A percentile compares a stretch with the other conserved stretches of the same genome.
Conservation (phyloP, 2,329 filamentous ascomycete genomes). For the Phyllosticta paracitricarpa region DNA sequence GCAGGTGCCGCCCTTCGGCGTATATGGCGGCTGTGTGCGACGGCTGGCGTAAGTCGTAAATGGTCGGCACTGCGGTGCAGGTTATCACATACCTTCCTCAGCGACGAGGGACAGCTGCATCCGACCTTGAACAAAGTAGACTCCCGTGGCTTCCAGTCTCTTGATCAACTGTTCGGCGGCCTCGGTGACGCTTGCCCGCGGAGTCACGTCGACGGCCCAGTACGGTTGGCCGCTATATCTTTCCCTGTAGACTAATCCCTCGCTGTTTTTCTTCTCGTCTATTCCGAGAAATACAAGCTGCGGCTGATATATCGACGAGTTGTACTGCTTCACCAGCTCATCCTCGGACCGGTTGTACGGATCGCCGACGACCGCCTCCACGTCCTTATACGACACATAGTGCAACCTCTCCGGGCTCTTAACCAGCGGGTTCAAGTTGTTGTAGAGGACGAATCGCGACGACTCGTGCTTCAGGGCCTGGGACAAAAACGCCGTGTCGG, state of each 20-base stretch:
- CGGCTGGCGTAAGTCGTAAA: slow-evolving; percentile 10
- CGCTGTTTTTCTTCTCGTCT: slow-evolving; percentile 49
- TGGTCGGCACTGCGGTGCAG: slow-evolving; percentile 4
- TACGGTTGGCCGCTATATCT: slow-evolving; percentile 69
- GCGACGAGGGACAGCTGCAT: slow-evolving; percentile 51
- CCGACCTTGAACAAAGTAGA: slow-evolving; percentile 58
- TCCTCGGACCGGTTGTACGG: slow-evolving; percentile 64
- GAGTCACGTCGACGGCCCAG: slow-evolving; percentile 85
- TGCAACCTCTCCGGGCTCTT: slow-evolving; percentile 52
- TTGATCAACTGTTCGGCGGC: slow-evolving; percentile 53
- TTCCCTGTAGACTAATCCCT: slow-evolving; percentile 52
- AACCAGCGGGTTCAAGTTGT: slow-evolving; percentile 65
- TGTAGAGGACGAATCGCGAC: slow-evolving; percentile 67
- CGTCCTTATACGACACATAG: slow-evolving; percentile 58
- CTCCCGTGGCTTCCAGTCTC: slow-evolving; percentile 49
- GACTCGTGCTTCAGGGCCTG: slow-evolving; percentile 55
- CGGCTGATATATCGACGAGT: slow-evolving; percentile 58
- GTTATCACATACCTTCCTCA: slow-evolving; percentile 44
- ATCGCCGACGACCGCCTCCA: slow-evolving; percentile 62
- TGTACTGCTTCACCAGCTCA: slow-evolving; percentile 60
- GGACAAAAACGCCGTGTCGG: slow-evolving; percentile 59
- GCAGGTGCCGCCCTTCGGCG: slow-evolving; percentile 74
- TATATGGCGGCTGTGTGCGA: slow-evolving; percentile 65
- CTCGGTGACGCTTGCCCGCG: slow-evolving; percentile 52
- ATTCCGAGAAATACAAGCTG: slow-evolving; percentile 78